phyloP scores from a whole-genome alignment of 2,329 filamentous ascomycete species.

The Cladosporium halotolerans region DNA sequence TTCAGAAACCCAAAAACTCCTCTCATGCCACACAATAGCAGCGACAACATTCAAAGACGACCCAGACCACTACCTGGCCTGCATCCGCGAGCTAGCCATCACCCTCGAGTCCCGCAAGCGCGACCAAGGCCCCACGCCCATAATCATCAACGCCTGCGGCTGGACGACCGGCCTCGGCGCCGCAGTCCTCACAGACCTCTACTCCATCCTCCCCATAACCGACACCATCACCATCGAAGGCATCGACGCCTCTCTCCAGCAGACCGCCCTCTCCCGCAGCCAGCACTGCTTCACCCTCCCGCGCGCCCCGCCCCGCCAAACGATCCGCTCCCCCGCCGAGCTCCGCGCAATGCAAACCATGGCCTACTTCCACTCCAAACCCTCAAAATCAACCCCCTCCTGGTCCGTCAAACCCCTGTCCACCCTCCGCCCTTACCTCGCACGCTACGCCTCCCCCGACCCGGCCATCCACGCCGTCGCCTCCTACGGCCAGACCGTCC shows the following conservation, averaged over 20 bases:
- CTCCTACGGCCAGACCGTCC: constrained; percentile 60
- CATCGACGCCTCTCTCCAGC: constrained; percentile 47
- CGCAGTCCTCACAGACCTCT: constrained; percentile 55
- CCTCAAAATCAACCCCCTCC: neutral
- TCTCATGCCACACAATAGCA: constrained; percentile 62
- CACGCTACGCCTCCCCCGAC: constrained; percentile 50
- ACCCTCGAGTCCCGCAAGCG: neutral
- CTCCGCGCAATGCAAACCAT: constrained; percentile 69
- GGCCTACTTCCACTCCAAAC: constrained; percentile 62
- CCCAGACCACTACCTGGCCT: constrained; percentile 59
- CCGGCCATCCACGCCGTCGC: constrained; percentile 59
- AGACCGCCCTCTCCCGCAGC: constrained; percentile 18
- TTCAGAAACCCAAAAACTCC: constrained; percentile 30
- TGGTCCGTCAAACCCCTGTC: constrained; percentile 55
- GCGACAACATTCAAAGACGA: constrained; percentile 60
- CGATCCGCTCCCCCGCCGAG: constrained; percentile 57
- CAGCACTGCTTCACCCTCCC: constrained; percentile 43
- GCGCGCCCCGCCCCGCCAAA: constrained; percentile 52
- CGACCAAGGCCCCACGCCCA: constrained; percentile 33
- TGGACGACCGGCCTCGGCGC: constrained; percentile 68
- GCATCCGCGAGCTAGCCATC: constrained; percentile 54
- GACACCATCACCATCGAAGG: constrained; percentile 65
- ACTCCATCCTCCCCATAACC: constrained; percentile 49
- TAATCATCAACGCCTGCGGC: constrained; percentile 69
- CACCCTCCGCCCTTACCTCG: constrained; percentile 52